phyloP scores from a whole-genome alignment of 345 rosid species.

The Lepidium africanum region DNA sequence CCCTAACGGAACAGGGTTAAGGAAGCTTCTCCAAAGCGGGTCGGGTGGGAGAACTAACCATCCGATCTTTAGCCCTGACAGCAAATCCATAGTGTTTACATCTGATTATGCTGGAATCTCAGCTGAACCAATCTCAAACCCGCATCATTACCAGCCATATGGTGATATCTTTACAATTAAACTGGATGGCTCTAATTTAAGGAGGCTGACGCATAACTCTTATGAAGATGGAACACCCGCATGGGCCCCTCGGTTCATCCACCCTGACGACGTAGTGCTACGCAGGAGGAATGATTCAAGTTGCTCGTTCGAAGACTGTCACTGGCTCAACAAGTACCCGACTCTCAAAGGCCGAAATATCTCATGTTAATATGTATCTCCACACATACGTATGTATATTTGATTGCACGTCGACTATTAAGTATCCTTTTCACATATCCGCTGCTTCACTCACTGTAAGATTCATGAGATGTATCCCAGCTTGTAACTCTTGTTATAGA shows the following conservation, averaged over 20 bases:
- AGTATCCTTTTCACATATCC: neutral
- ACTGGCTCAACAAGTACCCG: conserved; percentile 58
- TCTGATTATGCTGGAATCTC: conserved; percentile 76
- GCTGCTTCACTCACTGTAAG: neutral
- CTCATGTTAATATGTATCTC: conserved; percentile 14
- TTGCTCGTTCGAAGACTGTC: conserved; percentile 70
- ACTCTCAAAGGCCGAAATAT: conserved; percentile 11
- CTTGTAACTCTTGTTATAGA: neutral
- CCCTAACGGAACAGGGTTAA: conserved; percentile 70
- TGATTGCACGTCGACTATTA: neutral
- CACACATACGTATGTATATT: neutral
- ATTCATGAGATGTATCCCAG: neutral
- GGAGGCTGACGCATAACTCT: conserved; percentile 70
- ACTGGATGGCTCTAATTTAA: conserved; percentile 66
- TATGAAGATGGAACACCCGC: conserved; percentile 88
- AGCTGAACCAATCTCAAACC: conserved; percentile 83
- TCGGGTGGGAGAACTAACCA: conserved; percentile 68
- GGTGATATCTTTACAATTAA: conserved; percentile 73
- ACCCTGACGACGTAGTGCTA: conserved; percentile 45
- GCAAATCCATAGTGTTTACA: conserved; percentile 56
- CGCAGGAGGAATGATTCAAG: conserved; percentile 24
- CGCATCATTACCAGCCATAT: conserved; percentile 80
- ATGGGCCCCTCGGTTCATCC: conserved; percentile 52
- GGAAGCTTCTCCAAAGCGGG: conserved; percentile 63
- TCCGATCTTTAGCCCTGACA: conserved; percentile 74